phyloP scores from a whole-genome alignment of 371 early-diverging fungal species.

The Mortierella polycephala region DNA sequence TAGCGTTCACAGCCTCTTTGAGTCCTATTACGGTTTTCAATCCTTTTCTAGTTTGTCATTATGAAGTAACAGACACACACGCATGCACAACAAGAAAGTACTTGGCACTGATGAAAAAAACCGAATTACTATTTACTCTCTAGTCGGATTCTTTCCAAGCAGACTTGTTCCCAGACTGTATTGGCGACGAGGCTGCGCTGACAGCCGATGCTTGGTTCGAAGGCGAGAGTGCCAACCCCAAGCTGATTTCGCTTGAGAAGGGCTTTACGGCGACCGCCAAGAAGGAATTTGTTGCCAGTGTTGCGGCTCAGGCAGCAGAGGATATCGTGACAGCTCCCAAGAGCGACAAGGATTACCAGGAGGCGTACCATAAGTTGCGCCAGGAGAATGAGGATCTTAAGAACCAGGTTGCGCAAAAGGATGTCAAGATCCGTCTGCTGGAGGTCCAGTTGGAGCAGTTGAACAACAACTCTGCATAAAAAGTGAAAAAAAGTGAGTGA shows the following conservation, averaged over 20 bases:
- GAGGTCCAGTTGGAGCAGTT: conserved; percentile 76
- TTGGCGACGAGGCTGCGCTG: conserved; percentile 85
- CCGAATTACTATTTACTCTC: neutral
- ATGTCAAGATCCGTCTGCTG: conserved; percentile 84
- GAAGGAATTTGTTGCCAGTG: conserved; percentile 82
- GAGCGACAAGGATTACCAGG: conserved; percentile 72
- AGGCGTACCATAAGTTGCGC: conserved; percentile 76
- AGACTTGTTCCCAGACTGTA: conserved; percentile 93
- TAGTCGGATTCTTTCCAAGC: conserved; percentile 97
- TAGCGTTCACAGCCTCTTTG: conserved; percentile 52
- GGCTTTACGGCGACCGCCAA: conserved; percentile 78
- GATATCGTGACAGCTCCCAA: conserved; percentile 46
- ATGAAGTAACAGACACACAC: too few relatives aligned
- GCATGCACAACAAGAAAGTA: neutral
- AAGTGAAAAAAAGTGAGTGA: neutral
- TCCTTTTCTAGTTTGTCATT: too few relatives aligned
- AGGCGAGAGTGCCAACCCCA: conserved; percentile 84
- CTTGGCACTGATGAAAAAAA: neutral
- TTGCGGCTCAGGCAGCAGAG: conserved; percentile 64
- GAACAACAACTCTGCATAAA: conserved; percentile 21
- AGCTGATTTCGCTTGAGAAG: conserved; percentile 84
- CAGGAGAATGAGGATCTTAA: conserved; percentile 90
- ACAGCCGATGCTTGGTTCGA: conserved; percentile 91
- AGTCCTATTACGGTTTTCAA: too few relatives aligned
- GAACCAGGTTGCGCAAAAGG: conserved; percentile 75